Evolutionary conservation across 73 alveolate species (phyloP), one percentile per base, ranked within the genome.

Genomic region (Effrenium voratum): DNA sequence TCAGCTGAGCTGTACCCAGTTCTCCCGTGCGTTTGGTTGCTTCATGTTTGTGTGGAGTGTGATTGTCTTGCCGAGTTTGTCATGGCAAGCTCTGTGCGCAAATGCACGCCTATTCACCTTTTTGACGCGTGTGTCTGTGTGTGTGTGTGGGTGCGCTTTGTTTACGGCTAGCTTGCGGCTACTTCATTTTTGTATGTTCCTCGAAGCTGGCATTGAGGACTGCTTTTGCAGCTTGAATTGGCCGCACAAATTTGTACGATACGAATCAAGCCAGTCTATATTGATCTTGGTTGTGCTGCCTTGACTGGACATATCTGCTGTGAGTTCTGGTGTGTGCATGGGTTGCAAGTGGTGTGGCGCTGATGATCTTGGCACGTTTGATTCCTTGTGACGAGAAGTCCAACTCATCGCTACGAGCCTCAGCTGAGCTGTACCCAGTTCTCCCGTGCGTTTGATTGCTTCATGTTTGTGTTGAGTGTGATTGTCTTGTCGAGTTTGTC

Each of bases 321-420:
- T 55, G 32, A 0, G 68, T 55, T 1, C 68, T 55, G 68, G 68
- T 19, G 24, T 28, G 3, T 55, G 68, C 15, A 19, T 19, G 34
- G 22, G 22, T 60, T 60, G 75, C 40, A 16, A 60, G 38, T 49
- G 28, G 60, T 41, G 22, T 70, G 57, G 79, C 73, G 12, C 1
- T 52, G 93, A 84, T 52, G 93, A 84, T 84, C 55, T 84, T 66
- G 93, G 59, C 93, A 84, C 59, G 72, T 30, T 80, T 3, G 93
- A 34, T 41, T 68, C 13, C 30, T 84, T 40, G 32, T 84, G 93
- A 57, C n/a, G 93, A 84, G 12, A 57, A 38, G 57, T 84, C 93
- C 93, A 84, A 84, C 93, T 84, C 93, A 84, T 84, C 93, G 93
- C 93, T 84, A 84, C 93, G 93, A 84, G 93, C 93, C 93, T 84